phyloP scores from a whole-genome alignment of 257 asterid genomes.

The Penstemon eatonii region DNA sequence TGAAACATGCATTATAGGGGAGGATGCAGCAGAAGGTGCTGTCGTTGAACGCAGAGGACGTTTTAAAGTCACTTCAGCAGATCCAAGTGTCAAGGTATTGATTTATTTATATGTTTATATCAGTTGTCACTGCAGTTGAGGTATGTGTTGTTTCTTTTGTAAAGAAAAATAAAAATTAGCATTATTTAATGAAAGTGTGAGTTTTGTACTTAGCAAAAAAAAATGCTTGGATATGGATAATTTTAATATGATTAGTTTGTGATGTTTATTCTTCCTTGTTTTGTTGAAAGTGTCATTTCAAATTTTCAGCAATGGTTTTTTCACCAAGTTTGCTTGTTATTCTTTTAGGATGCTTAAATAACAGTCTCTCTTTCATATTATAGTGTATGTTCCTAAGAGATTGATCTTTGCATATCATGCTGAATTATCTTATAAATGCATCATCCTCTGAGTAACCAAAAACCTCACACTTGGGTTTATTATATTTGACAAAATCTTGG shows the following conservation, averaged over 20 bases:
- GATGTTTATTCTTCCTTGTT: background rate
- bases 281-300: background rate
- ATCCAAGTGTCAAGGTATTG: conserved; percentile 65
- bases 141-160: background rate
- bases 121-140: background rate
- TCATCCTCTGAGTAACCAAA: background rate
- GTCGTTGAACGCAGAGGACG: conserved; percentile 92
- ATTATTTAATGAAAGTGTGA: background rate
- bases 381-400: background rate
- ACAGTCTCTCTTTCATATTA: background rate
- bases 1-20: conserved; percentile 48
- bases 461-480: background rate
- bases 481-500: background rate
- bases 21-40: conserved; percentile 78
- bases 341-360: background rate
- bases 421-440: background rate
- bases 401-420: background rate
- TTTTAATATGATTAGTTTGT: background rate
- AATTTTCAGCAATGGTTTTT: background rate
- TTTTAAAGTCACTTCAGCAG: conserved; percentile 91
- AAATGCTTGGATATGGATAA: background rate
- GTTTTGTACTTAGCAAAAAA: background rate
- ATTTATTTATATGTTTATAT: background rate
- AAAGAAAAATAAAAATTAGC: background rate
- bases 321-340: background rate